These are phyloP conservation scores for Leucocoprinus birnbaumii DNA, from an alignment of 768 basidiomycete species.

Conservation along the genomic window DNA sequence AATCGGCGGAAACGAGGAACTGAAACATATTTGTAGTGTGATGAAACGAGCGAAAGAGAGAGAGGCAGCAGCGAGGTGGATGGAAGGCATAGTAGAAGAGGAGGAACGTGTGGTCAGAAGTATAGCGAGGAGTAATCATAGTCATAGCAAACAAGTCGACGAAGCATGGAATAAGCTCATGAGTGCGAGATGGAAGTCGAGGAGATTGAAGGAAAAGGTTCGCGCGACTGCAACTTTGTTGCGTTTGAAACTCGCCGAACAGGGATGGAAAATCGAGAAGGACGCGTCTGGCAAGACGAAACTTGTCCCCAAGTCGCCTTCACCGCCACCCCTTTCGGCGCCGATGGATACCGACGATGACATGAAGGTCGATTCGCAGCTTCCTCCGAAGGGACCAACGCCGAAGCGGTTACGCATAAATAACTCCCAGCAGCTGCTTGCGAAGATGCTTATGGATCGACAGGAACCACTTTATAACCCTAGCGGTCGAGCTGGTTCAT, in stretches of 20 bases:
- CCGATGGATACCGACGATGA: slow-evolving; percentile 1
- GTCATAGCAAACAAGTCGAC: neutral
- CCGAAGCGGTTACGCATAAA: slow-evolving; percentile 3
- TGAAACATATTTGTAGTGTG: slow-evolving; percentile 36
- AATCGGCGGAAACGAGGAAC: slow-evolving; percentile 39
- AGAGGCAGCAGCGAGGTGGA: slow-evolving; percentile 19
- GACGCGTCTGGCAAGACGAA: slow-evolving; percentile 3
- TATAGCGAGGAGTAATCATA: neutral
- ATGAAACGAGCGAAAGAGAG: slow-evolving; percentile 26
- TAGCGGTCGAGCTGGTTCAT: neutral
- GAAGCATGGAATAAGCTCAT: slow-evolving; percentile 4
- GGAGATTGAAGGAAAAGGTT: slow-evolving; percentile 5
- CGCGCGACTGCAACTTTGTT: slow-evolving; percentile 8
- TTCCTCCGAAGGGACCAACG: neutral
- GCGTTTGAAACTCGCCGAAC: slow-evolving; percentile 7
- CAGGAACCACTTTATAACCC: slow-evolving; percentile 5
- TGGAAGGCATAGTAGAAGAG: slow-evolving; percentile 23
- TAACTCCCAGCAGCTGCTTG: slow-evolving; percentile 7
- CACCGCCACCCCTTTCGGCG: neutral
- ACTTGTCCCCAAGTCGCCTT: neutral
- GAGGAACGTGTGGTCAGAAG: slow-evolving; percentile 26
- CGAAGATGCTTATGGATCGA: slow-evolving; percentile 12
- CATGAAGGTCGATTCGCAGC: slow-evolving; percentile 3
- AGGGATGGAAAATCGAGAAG: slow-evolving; percentile 6
- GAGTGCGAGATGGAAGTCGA: slow-evolving; percentile 7